These are phyloP conservation scores for Crepidotus variabilis DNA, from an alignment of 768 basidiomycete species.

Conservation along the genomic window DNA sequence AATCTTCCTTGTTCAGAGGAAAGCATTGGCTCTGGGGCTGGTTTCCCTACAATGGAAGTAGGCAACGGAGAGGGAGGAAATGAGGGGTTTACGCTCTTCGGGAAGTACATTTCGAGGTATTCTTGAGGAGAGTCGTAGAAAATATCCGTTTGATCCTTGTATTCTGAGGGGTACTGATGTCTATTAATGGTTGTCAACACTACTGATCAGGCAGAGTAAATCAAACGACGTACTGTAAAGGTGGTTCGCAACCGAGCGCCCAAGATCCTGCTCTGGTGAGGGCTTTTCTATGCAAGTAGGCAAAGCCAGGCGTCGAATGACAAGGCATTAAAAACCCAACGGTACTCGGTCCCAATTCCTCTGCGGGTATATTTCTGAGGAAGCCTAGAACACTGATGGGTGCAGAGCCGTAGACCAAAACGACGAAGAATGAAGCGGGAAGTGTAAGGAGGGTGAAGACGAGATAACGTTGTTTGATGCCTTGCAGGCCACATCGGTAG, in stretches of 20 bases:
- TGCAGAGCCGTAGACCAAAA: constrained; percentile 74
- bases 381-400: constrained; percentile 75
- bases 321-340: constrained; percentile 93
- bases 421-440: constrained; percentile 63
- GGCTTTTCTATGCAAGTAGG: constrained; percentile 74
- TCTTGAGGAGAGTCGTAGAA: constrained; percentile 71
- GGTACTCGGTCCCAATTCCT: constrained; percentile 39
- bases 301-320: constrained; percentile 92
- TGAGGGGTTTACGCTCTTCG: constrained; percentile 48
- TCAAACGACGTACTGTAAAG: constrained; percentile 58
- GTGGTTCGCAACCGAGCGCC: constrained; percentile 93
- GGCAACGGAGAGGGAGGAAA: constrained; percentile 60
- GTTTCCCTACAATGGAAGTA: constrained; percentile 41
- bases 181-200: constrained; percentile 24
- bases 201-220: not conserved
- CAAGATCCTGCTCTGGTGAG: constrained; percentile 63
- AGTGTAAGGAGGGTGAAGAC: constrained; percentile 48
- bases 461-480: constrained; percentile 31
- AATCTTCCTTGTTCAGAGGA: constrained; percentile 7
- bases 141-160: constrained; percentile 76
- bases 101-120: constrained; percentile 71
- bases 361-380: constrained; percentile 49
- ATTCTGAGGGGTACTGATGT: constrained; percentile 48
- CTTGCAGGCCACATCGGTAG: constrained; percentile 20
- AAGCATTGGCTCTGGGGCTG: constrained; percentile 17